phyloP scores from a whole-genome alignment of 2,329 filamentous ascomycete genomes.

The Mariannaea elegans region DNA sequence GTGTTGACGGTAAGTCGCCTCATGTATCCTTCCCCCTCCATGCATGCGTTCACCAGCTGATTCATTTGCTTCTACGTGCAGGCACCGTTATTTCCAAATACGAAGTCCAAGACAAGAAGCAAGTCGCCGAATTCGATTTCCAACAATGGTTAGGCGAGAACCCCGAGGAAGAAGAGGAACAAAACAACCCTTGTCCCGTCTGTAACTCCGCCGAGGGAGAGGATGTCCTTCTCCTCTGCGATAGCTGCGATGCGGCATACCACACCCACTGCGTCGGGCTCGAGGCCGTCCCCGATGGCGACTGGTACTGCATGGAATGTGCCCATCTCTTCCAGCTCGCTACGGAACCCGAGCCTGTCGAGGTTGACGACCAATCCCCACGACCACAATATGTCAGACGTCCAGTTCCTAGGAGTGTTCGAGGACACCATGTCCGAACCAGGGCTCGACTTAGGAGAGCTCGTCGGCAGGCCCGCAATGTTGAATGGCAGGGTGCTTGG shows the following conservation, averaged over 20 bases:
- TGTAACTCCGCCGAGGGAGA: constrained; percentile 85
- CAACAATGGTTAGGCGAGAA: constrained; percentile 76
- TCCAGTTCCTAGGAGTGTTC: constrained; percentile 43
- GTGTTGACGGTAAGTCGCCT: constrained; percentile 75
- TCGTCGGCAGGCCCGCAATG: constrained; percentile 72
- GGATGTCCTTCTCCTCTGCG: constrained; percentile 87
- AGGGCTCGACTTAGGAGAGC: constrained; percentile 65
- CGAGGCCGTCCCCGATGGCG: constrained; percentile 75
- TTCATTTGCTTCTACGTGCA: constrained; percentile 40
- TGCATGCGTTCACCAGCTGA: constrained; percentile 31
- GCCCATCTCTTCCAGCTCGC: constrained; percentile 56
- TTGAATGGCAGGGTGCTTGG: constrained; percentile 91
- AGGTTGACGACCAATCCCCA: constrained; percentile 46
- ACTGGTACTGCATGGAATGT: constrained; percentile 95
- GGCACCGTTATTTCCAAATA: constrained; percentile 67
- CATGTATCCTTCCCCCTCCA: constrained; percentile 17
- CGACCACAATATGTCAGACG: constrained; percentile 43
- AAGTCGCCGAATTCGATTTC: constrained; percentile 90
- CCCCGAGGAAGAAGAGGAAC: constrained; percentile 76
- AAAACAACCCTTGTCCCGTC: constrained; percentile 79
- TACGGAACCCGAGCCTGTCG: constrained; percentile 44
- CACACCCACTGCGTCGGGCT: constrained; percentile 93
- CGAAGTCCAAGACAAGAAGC: constrained; percentile 81
- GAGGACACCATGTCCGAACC: constrained; percentile 58
- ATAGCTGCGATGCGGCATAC: constrained; percentile 88